phyloP scores from a whole-genome alignment of 2,329 filamentous ascomycete genomes.

The Raffaelea albimanens region DNA sequence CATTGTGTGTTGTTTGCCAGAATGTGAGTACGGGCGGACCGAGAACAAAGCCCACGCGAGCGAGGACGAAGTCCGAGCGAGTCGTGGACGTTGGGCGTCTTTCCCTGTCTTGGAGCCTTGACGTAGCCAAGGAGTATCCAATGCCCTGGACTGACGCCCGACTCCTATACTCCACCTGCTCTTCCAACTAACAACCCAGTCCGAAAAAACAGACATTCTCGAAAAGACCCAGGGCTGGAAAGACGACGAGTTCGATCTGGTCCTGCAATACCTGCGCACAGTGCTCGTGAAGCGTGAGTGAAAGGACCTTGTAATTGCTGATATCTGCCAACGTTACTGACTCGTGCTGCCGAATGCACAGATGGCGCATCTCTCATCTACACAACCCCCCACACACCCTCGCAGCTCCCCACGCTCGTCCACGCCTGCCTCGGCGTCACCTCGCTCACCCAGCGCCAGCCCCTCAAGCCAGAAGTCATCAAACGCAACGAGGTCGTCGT shows the following conservation, averaged over 20 bases:
- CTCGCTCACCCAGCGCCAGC: slow-evolving; percentile 67
- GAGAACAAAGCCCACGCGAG: no score
- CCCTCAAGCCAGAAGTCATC: slow-evolving; percentile 82
- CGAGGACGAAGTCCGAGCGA: no score
- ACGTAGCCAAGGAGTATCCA: no score
- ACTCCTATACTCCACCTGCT: neutral
- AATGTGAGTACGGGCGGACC: no score
- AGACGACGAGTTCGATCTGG: slow-evolving; percentile 93
- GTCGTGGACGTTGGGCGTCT: no score
- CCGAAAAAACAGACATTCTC: slow-evolving; percentile 81
- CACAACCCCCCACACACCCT: slow-evolving; percentile 66
- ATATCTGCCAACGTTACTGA: neutral
- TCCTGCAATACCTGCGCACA: slow-evolving; percentile 86
- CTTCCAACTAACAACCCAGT: slow-evolving; percentile 30
- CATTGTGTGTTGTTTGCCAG: slow-evolving; percentile 90
- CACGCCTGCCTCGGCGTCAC: slow-evolving; percentile 83
- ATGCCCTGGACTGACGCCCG: no score
- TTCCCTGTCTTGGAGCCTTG: no score
- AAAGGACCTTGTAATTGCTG: slow-evolving; percentile 2
- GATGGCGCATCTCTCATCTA: slow-evolving; percentile 81
- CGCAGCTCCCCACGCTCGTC: slow-evolving; percentile 67
- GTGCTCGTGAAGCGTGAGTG: slow-evolving; percentile 72
- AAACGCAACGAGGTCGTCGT: slow-evolving; percentile 91
- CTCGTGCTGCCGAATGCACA: slow-evolving; percentile 23
- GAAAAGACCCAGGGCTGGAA: slow-evolving; percentile 90